Percentiles rank a stretch among this genome's conserved stretches.
phyloP scores from a whole-genome alignment of 2,329 filamentous ascomycete species.

The Gyromitra esculenta region DNA sequence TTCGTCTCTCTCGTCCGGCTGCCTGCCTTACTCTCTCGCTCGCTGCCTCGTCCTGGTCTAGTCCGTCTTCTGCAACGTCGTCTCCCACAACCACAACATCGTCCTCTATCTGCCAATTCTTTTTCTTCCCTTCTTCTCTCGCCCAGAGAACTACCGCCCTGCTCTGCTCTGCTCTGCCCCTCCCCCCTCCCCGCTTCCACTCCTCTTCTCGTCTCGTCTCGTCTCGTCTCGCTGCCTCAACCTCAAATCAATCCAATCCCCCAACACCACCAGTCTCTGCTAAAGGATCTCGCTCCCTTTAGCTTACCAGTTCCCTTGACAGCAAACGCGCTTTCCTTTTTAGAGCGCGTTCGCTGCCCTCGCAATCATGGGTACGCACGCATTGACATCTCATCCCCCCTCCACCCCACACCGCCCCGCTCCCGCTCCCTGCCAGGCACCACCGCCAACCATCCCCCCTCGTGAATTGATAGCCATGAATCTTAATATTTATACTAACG shows the following conservation, averaged over 20 bases:
- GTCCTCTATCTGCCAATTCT: slow-evolving; percentile 32
- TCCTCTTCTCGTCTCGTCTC: too few relatives aligned
- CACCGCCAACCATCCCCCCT: neutral
- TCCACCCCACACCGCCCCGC: neutral
- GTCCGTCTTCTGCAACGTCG: slow-evolving; percentile 32
- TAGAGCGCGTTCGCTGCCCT: slow-evolving; percentile 57
- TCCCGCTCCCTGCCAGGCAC: slow-evolving; percentile 2
- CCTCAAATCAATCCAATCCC: slow-evolving; percentile 7
- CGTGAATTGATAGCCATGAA: slow-evolving; percentile 44
- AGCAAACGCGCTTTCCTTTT: slow-evolving; percentile 54
- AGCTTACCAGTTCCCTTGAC: slow-evolving; percentile 35
- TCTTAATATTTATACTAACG: slow-evolving; percentile 63
- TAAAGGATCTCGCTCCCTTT: slow-evolving; percentile 44
- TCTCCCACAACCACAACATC: slow-evolving; percentile 20
- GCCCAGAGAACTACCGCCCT: slow-evolving; percentile 20
- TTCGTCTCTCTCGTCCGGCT: neutral
- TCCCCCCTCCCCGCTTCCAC: slow-evolving; percentile 8
- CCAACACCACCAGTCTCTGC: slow-evolving; percentile 17
- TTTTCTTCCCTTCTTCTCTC: slow-evolving; percentile 35
- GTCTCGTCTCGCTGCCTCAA: slow-evolving; percentile 8
- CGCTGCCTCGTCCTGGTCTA: neutral
- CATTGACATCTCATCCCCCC: slow-evolving; percentile 19
- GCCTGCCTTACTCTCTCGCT: neutral
- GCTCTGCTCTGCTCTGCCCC: slow-evolving; percentile 10
- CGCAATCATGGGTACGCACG: slow-evolving; percentile 69